Evolutionary conservation across 1,139 yeast genomes (phyloP), one percentile per base, ranked within the genome.

Genomic region (Groenewaldozyma sp.): DNA sequence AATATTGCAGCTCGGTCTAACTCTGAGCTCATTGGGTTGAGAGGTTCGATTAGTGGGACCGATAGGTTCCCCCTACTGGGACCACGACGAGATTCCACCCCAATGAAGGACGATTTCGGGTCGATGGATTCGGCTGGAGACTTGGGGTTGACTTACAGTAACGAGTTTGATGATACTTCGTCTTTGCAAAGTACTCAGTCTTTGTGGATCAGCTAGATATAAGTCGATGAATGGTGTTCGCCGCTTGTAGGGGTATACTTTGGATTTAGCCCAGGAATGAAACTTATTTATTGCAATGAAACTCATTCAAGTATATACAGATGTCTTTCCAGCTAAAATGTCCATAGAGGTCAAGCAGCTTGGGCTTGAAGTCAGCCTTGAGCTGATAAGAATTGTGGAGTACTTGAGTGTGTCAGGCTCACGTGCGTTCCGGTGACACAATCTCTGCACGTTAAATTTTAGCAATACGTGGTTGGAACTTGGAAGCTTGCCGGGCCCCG

Each of bases 181-280:
- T 47, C 51, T 11, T 39, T 48, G 17, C 45, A 45, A 28, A 46
- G 49, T 40, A 48, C 51, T 3, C 51, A 49, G 2, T 46, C 50
- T 3, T 31, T 48, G 18, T 48, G 52, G 52, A 48, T 48, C 28
- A 46, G 41, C 19, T 48, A 40, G 39, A 16, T 20, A 27, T 18
- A n/a, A 28, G 18, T 18, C 31, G 27, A 37, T 33, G 33, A n/a
- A n/a, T n/a, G n/a, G n/a, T n/a, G 24, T n/a, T 35, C n/a, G 27
- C n/a, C 9, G n/a, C 27, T 9, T 24, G 45, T 28, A 19, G n/a
- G 29, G 34, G 47, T 21, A 24, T 47, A 13, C 52, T 51, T 11
- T 17, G 17, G 24, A 46, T 48, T 34, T 39, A 48, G 33, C 9
- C 33, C n/a, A n/a, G n/a, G n/a, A n/a, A n/a, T n/a, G n/a, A n/a